phyloP scores from a whole-genome alignment of 2,329 filamentous ascomycete genomes.

The Samsoniella hepiali region DNA sequence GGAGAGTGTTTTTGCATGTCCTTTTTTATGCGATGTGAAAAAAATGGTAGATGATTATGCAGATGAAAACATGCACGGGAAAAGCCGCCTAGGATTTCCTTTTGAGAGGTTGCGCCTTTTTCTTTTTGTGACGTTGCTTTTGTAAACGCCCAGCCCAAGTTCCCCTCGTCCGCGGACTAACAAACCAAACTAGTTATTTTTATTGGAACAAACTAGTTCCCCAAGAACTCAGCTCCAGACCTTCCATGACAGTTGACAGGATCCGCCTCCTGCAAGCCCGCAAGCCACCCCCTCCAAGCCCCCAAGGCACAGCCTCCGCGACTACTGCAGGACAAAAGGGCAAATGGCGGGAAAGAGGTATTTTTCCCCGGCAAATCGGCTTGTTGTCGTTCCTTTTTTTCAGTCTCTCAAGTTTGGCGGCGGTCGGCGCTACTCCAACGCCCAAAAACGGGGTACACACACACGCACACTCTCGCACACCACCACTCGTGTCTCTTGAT shows the following conservation, averaged over 20 bases:
- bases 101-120: not conserved
- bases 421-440: conserved; percentile 6
- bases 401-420: not conserved
- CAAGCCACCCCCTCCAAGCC: not conserved
- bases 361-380: conserved; percentile 2
- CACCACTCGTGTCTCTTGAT: not conserved
- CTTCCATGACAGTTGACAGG: not conserved
- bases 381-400: not conserved
- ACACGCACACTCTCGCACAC: not conserved
- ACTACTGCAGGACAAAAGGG: conserved; percentile 5
- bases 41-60: not conserved
- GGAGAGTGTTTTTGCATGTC: not conserved
- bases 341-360: not conserved
- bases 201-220: not conserved
- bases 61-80: not conserved
- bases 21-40: not conserved
- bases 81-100: not conserved
- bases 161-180: not conserved
- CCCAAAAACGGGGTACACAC: conserved; percentile 9
- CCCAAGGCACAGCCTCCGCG: not conserved
- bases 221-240: not conserved
- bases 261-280: not conserved
- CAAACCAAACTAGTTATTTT: not conserved
- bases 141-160: not conserved
- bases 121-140: conserved; percentile 3